phyloP scores from a whole-genome alignment of 768 basidiomycete genomes.

The Pleurotus tuoliensis region DNA sequence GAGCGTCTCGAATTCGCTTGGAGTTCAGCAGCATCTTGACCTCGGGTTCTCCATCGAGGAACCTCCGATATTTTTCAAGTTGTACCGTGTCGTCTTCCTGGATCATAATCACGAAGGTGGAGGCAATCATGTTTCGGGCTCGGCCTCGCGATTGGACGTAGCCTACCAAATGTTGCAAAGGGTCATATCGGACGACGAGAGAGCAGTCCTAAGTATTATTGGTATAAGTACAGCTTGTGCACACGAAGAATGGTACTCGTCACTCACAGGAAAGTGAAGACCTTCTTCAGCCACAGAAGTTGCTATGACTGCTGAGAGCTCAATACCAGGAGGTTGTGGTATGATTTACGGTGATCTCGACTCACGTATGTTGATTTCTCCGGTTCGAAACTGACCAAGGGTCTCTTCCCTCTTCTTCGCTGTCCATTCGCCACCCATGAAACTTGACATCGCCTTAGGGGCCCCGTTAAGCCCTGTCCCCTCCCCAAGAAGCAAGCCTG shows the following conservation, averaged over 20 bases:
- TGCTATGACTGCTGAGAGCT: constrained; percentile 53
- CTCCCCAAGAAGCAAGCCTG: constrained; percentile 70
- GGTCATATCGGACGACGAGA: constrained; percentile 82
- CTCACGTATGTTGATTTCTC: constrained; percentile 66
- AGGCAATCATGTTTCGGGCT: constrained; percentile 67
- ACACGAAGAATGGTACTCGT: background rate
- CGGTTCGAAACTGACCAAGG: constrained; percentile 61
- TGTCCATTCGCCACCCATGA: constrained; percentile 20
- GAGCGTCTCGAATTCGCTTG: constrained; percentile 28
- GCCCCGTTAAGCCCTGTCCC: constrained; percentile 41
- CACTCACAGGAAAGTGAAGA: constrained; percentile 75
- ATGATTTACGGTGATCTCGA: constrained; percentile 14
- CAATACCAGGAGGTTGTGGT: background rate
- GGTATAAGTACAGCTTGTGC: background rate
- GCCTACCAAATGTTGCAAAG: constrained; percentile 76
- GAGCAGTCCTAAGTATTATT: constrained; percentile 68
- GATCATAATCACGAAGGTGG: constrained; percentile 81
- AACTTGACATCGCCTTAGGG: constrained; percentile 24
- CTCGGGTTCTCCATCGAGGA: constrained; percentile 59
- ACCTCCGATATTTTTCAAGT: constrained; percentile 52
- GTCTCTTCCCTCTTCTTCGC: constrained; percentile 49
- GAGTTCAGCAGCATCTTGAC: constrained; percentile 61
- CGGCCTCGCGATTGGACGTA: constrained; percentile 90
- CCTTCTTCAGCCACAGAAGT: constrained; percentile 92
- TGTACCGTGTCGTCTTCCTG: constrained; percentile 54